phyloP scores from a whole-genome alignment of 176 grass and related monocot genomes.

The Musa acuminata region DNA sequence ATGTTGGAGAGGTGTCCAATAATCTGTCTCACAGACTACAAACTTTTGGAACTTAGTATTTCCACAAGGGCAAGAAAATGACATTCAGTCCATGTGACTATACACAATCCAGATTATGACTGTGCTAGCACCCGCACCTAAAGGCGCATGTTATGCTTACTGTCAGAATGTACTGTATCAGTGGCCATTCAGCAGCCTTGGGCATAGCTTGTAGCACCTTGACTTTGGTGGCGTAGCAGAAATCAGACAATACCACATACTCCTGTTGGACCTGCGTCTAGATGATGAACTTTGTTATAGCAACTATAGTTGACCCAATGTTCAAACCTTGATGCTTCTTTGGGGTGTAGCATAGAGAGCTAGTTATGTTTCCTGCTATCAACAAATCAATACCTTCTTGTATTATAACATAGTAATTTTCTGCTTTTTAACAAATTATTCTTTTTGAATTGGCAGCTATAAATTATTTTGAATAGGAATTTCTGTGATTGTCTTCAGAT shows the following conservation, averaged over 20 bases:
- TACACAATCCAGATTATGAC: background rate
- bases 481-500: no score
- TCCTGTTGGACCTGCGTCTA: background rate
- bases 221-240: background rate
- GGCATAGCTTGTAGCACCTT: background rate
- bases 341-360: no score
- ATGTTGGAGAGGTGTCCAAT: background rate
- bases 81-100: no score
- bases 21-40: background rate
- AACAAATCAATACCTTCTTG: no score
- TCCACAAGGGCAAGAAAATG: no score
- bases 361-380: no score
- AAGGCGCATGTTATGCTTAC: background rate
- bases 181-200: background rate
- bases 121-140: background rate
- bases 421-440: no score
- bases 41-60: background rate
- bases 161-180: background rate
- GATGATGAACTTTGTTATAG: background rate
- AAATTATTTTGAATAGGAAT: no score
- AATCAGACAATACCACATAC: background rate
- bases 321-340: no score
- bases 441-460: no score
- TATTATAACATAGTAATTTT: no score
- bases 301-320: no score